phyloP scores from a whole-genome alignment of 139 green algal genomes.

The Coelastrella sp. region DNA sequence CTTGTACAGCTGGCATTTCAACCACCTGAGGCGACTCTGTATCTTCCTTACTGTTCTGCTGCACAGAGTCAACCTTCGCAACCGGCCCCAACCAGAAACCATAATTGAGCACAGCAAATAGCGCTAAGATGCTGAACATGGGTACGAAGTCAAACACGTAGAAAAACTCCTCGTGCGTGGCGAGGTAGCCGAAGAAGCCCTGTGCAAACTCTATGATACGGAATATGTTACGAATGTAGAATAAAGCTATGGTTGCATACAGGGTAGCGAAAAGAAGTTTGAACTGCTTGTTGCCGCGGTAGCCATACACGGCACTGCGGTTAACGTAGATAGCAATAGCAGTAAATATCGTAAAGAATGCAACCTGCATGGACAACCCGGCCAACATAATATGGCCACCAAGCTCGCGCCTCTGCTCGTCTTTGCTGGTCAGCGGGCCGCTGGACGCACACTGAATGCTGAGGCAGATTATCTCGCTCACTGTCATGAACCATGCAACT shows the following conservation, averaged over 20 bases:
- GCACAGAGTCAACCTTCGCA: not conserved
- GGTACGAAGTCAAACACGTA: slow-evolving; percentile 57
- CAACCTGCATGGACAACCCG: not conserved
- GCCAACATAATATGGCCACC: not conserved
- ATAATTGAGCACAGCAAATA: slow-evolving; percentile 37
- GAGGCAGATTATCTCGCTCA: not conserved
- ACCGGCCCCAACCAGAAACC: slow-evolving; percentile 24
- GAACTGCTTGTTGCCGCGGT: not conserved
- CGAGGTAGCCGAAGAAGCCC: slow-evolving; percentile 51
- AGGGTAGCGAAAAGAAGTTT: not conserved
- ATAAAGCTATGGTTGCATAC: slow-evolving; percentile 52
- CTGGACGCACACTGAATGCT: not conserved
- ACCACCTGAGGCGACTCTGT: not conserved
- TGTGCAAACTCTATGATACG: slow-evolving; percentile 52
- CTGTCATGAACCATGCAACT: not conserved
- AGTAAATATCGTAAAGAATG: not conserved
- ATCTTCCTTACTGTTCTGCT: not conserved
- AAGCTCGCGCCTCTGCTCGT: not conserved
- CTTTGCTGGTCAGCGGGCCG: not conserved
- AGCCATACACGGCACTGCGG: not conserved
- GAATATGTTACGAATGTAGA: slow-evolving; percentile 61
- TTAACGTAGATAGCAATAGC: not conserved
- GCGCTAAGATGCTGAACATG: slow-evolving; percentile 27
- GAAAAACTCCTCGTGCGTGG: too few relatives aligned
- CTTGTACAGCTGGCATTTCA: not conserved